Evolutionary conservation across 345 rosid genomes (phyloP).

Genomic region (Salix arbutifolia): DNA sequence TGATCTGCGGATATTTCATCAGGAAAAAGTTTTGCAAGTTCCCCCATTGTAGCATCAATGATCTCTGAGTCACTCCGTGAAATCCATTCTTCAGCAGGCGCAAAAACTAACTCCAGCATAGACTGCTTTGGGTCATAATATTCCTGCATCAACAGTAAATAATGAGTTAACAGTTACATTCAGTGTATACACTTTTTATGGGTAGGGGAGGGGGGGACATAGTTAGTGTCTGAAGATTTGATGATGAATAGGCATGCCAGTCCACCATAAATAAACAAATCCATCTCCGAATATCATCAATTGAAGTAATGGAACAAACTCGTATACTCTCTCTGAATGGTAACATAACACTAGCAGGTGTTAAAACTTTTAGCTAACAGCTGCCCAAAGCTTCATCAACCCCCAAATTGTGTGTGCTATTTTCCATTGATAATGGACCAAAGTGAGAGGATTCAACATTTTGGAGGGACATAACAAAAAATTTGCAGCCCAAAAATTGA

Average conservation of each 20-base stretch:
- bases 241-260: neutral
- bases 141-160: constrained; percentile 41
- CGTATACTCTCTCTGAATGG: neutral
- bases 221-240: constrained; percentile 6
- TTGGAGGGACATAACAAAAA: neutral
- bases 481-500: neutral
- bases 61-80: constrained; percentile 70
- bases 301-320: neutral
- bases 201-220: neutral
- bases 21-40: constrained; percentile 89
- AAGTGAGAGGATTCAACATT: neutral
- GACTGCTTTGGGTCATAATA: constrained; percentile 84
- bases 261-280: neutral
- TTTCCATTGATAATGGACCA: neutral
- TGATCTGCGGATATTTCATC: constrained; percentile 84
- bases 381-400: neutral
- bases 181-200: neutral
- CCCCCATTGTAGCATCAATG: constrained; percentile 87
- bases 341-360: neutral
- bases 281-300: neutral
- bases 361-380: neutral
- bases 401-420: neutral
- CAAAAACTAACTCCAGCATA: constrained; percentile 94
- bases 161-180: neutral
- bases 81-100: constrained; percentile 96